These are phyloP conservation scores for Cladosporium sp. DNA, from an alignment of 2,329 filamentous ascomycete species.

Conservation along the genomic window DNA sequence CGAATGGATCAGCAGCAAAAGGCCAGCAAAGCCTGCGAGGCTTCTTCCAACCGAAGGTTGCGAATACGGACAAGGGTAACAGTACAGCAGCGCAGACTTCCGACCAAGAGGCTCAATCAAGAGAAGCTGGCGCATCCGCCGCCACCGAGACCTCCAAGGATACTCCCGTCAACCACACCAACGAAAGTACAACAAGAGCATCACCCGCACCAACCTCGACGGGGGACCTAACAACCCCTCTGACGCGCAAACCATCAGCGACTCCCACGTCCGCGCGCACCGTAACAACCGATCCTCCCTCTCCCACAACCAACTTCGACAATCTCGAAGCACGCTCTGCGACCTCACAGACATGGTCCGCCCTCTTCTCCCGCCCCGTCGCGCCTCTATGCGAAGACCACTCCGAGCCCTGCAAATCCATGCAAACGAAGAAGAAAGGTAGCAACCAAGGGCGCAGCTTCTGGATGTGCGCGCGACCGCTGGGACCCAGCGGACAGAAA, in stretches of 20 bases:
- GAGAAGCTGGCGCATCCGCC: not conserved
- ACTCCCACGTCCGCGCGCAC: not conserved
- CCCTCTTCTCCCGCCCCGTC: constrained; percentile 70
- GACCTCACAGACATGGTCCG: constrained; percentile 64
- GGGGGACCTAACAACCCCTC: not conserved
- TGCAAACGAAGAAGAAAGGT: constrained; percentile 85
- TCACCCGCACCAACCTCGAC: not conserved
- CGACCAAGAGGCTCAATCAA: not conserved
- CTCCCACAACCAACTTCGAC: not conserved
- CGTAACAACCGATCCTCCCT: not conserved
- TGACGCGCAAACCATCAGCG: not conserved
- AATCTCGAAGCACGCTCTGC: constrained; percentile 23
- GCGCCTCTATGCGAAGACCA: constrained; percentile 79
- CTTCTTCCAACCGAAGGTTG: constrained; percentile 67
- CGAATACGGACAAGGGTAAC: not conserved
- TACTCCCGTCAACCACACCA: too few species aligned
- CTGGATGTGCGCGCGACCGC: constrained; percentile 67
- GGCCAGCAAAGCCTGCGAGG: constrained; percentile 65
- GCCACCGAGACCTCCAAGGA: not conserved
- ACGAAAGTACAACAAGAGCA: not conserved
- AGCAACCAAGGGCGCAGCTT: constrained; percentile 68
- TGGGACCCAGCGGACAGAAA: constrained; percentile 81
- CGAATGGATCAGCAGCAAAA: constrained; percentile 30
- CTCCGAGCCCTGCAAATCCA: constrained; percentile 75
- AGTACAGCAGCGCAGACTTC: too few species aligned